Evolutionary conservation across 306 rosid species (phyloP).

Genomic region (Pachyrhizus erosus): DNA sequence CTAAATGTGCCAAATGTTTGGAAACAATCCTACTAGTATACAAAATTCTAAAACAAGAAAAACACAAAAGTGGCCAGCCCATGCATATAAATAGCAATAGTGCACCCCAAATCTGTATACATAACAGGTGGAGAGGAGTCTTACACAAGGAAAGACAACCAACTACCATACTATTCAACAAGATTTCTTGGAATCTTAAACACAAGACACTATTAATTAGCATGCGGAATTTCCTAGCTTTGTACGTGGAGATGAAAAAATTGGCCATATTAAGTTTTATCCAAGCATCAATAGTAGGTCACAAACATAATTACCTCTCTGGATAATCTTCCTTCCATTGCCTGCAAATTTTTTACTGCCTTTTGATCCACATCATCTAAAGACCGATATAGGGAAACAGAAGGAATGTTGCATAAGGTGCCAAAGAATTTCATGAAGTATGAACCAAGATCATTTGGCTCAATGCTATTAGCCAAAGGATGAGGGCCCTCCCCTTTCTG

Average conservation of each 20-base stretch:
- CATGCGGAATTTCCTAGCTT: neutral
- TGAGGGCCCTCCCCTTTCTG: slow-evolving; percentile 79
- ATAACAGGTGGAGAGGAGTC: neutral
- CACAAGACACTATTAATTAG: neutral
- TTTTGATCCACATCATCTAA: slow-evolving; percentile 73
- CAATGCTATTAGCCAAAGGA: slow-evolving; percentile 54
- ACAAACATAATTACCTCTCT: slow-evolving; percentile 63
- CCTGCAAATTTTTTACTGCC: slow-evolving; percentile 71
- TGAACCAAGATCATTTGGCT: slow-evolving; percentile 81
- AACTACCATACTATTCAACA: neutral
- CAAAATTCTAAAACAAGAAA: neutral
- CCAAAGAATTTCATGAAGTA: slow-evolving; percentile 88
- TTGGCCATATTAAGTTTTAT: neutral
- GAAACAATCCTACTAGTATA: neutral
- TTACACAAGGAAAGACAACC: neutral
- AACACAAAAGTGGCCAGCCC: neutral
- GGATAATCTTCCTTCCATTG: slow-evolving; percentile 63
- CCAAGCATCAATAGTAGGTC: neutral
- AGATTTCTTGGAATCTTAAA: neutral
- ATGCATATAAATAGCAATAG: neutral
- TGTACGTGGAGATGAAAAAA: neutral
- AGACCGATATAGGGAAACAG: slow-evolving; percentile 79
- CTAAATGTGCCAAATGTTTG: neutral
- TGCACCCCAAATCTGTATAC: neutral
- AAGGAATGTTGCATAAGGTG: slow-evolving; percentile 86